These are phyloP conservation scores for Globisporangium abappressorium DNA, from an alignment of 352 stramenopile genomes.

Conservation along the genomic window DNA sequence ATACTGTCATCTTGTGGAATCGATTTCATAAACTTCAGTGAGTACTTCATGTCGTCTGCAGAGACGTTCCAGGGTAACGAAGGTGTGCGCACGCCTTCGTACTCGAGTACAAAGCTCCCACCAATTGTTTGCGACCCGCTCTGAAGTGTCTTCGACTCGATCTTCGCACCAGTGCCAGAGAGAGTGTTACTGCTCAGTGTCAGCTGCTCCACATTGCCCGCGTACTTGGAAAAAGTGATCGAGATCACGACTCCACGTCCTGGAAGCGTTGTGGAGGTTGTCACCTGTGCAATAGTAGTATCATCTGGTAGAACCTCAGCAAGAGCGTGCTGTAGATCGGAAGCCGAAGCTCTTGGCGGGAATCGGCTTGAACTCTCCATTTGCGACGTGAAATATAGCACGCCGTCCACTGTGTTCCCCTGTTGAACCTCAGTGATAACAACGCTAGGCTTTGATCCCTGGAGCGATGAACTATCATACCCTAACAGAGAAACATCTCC, in stretches of 20 bases:
- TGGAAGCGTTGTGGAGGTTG: slow-evolving; percentile 11
- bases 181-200: slow-evolving; percentile 19
- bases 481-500: slow-evolving; percentile 29
- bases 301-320: slow-evolving; percentile 5
- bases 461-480: slow-evolving; percentile 18
- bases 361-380: slow-evolving; percentile 17
- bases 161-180: slow-evolving; percentile 21
- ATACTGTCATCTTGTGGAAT: slow-evolving; percentile 55
- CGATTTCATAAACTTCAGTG: slow-evolving; percentile 63
- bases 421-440: slow-evolving; percentile 18
- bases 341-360: slow-evolving; percentile 18
- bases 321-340: slow-evolving; percentile 20
- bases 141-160: slow-evolving; percentile 31
- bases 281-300: not conserved
- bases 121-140: slow-evolving; percentile 35
- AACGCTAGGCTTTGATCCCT: slow-evolving; percentile 24
- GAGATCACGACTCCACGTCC: slow-evolving; percentile 25
- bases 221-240: slow-evolving; percentile 24
- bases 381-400: slow-evolving; percentile 20
- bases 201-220: slow-evolving; percentile 29
- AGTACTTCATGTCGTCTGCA: slow-evolving; percentile 69
- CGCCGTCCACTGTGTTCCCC: slow-evolving; percentile 34
- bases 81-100: slow-evolving; percentile 47
- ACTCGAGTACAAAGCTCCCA: slow-evolving; percentile 49
- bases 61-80: slow-evolving; percentile 77